Evolutionary conservation across 2,329 filamentous ascomycete species (phyloP), one percentile per base, ranked within the genome.

Genomic region (Pyrenophora teres): DNA sequence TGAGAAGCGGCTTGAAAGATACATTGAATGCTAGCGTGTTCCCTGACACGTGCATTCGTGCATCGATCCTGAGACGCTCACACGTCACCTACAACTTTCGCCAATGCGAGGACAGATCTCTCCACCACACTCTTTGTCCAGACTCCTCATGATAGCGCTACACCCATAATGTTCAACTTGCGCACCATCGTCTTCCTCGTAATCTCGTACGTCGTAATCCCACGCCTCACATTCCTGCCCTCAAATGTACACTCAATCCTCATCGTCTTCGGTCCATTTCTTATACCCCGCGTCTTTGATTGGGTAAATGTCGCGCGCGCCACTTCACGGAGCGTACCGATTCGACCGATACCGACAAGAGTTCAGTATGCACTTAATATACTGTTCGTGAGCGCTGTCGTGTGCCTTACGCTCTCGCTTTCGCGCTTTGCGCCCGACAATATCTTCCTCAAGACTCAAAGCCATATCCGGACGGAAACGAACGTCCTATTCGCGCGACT

Each of bases 401-500:
- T 81, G 51, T 82, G 80, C 60, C 73, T 89, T 44, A 64, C 86
- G 52, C 81, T 84, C 52, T 86, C 88, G 13, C 76, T 93, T 0
- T 87, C 90, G 0, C 59, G 76, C 52, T 86, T 91, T 67, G 78
- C 83, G 5, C 88, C 89, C 4, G 86, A 90, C 70, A 97, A 97
- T 76, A 78, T 97, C 72, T 96, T 97, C 80, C 69, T 74, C 25
- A 74, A 79, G 15, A 97, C 93, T 1, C 80, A 86, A 50, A 94
- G 90, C 43, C 89, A 92, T 30, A 84, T 97, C 15, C 89, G 92
- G 65, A 93, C 89, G 36, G 87, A 91, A n/a, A 87, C 84, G 36
- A 89, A 93, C 68, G 87, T 95, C 30, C 81, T 97, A 54, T 94
- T 96, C 74, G 85, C 83, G 52, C 89, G 93, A 13, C 81, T 97